These are phyloP conservation scores for Acanthamoeba sp. DNA, from an alignment of 208 protist species.

Conservation along the genomic window DNA sequence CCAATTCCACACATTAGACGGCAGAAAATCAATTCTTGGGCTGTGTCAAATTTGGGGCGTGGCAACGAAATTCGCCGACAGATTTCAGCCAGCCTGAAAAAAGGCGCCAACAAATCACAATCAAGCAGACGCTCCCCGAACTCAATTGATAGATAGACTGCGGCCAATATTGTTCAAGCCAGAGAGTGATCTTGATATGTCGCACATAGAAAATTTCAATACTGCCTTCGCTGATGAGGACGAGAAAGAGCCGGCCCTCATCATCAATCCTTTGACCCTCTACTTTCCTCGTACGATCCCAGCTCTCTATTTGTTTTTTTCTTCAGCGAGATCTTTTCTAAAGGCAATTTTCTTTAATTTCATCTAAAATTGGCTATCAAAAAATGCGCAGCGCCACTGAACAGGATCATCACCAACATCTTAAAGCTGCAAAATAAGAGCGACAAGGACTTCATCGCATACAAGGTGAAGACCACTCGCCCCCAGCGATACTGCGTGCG, in stretches of 20 bases:
- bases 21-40: background rate
- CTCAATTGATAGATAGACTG: background rate
- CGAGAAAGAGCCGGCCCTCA: slow-evolving; percentile 12
- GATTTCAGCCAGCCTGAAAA: background rate
- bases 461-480: slow-evolving; percentile 84
- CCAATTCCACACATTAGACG: slow-evolving; percentile 16
- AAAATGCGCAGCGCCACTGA: slow-evolving; percentile 46
- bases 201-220: slow-evolving; percentile 18
- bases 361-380: background rate
- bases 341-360: background rate
- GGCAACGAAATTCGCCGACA: background rate
- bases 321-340: background rate
- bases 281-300: slow-evolving; percentile 49
- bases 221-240: slow-evolving; percentile 26
- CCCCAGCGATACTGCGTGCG: slow-evolving; percentile 83
- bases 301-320: background rate
- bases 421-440: slow-evolving; percentile 67
- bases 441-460: slow-evolving; percentile 74
- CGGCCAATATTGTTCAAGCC: no score
- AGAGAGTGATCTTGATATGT: background rate
- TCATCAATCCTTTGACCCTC: slow-evolving; percentile 68
- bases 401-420: slow-evolving; percentile 75
- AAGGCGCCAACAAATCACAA: background rate
- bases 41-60: background rate
- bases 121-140: background rate